phyloP scores from a whole-genome alignment of 768 basidiomycete genomes.

The Boletus speciosus region DNA sequence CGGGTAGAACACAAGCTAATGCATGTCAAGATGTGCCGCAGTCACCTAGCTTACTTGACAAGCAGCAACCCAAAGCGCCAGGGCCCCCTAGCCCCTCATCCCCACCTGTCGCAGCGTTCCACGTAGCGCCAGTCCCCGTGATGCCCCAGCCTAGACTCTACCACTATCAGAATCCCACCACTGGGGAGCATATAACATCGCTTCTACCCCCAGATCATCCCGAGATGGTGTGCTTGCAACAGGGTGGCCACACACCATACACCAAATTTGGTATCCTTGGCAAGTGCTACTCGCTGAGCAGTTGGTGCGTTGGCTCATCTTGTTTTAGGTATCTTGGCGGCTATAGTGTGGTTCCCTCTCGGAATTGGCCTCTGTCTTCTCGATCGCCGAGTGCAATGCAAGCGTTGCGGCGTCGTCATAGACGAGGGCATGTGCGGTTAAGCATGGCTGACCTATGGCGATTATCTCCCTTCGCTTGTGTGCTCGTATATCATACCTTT shows the following conservation, averaged over 20 bases:
- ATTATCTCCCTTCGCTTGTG: background rate
- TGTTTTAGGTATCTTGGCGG: conserved; percentile 66
- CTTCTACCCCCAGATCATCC: conserved; percentile 74
- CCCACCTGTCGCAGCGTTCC: conserved; percentile 17
- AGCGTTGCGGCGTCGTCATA: conserved; percentile 41
- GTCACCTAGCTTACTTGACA: conserved; percentile 2
- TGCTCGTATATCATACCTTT: background rate
- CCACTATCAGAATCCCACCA: conserved; percentile 63
- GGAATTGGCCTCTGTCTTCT: conserved; percentile 76
- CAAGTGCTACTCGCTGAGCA: conserved; percentile 29
- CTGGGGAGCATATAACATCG: conserved; percentile 56
- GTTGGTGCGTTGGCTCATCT: background rate
- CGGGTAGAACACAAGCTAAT: background rate
- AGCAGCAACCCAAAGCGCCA: conserved; percentile 10
- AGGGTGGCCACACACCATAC: conserved; percentile 60
- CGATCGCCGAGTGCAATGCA: conserved; percentile 67
- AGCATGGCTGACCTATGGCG: background rate
- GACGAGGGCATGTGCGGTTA: conserved; percentile 37
- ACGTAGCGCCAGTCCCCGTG: conserved; percentile 30
- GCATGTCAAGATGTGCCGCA: conserved; percentile 7
- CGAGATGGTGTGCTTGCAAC: conserved; percentile 81
- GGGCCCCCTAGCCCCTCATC: conserved; percentile 5
- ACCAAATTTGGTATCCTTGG: conserved; percentile 71
- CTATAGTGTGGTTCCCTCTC: conserved; percentile 83
- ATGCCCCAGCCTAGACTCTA: conserved; percentile 52